These are phyloP conservation scores for Begonia peltatifolia DNA, from an alignment of 306 rosid genomes.

Conservation along the genomic window DNA sequence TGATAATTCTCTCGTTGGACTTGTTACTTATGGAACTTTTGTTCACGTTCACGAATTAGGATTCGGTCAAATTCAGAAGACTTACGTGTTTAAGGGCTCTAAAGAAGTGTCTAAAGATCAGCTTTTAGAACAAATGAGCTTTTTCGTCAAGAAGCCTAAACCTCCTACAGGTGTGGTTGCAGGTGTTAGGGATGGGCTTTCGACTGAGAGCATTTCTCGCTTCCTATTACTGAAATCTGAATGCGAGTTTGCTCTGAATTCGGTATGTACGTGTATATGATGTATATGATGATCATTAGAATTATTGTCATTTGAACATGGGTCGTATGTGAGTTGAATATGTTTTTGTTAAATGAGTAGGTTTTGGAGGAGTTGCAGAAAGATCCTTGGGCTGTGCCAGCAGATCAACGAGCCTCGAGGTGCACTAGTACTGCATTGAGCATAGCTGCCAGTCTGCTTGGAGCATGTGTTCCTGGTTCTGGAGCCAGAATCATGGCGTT, in stretches of 20 bases:
- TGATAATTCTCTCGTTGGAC: slow-evolving; percentile 73
- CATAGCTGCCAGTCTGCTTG: slow-evolving; percentile 80
- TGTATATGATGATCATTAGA: neutral
- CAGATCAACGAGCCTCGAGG: slow-evolving; percentile 70
- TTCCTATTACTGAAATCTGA: slow-evolving; percentile 67
- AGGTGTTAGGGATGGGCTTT: slow-evolving; percentile 78
- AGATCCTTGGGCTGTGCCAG: slow-evolving; percentile 83
- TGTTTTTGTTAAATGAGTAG: slow-evolving; percentile 16
- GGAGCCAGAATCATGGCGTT: slow-evolving; percentile 91
- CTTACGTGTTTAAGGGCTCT: slow-evolving; percentile 67
- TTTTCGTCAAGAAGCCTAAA: slow-evolving; percentile 60
- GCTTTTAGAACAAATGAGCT: slow-evolving; percentile 77
- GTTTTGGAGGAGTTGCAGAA: slow-evolving; percentile 90
- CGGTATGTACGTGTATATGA: slow-evolving; percentile 45
- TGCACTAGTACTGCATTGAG: slow-evolving; percentile 83
- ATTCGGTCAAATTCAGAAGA: slow-evolving; percentile 52
- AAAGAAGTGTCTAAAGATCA: slow-evolving; percentile 73
- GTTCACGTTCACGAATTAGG: slow-evolving; percentile 93
- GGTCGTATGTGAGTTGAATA: slow-evolving; percentile 4
- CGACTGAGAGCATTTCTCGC: slow-evolving; percentile 61
- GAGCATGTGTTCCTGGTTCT: slow-evolving; percentile 93
- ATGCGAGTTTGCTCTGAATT: slow-evolving; percentile 70
- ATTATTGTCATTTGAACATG: neutral
- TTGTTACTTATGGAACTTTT: slow-evolving; percentile 63
- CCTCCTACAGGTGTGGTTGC: slow-evolving; percentile 76